Evolutionary conservation across 1,284 basidiomycete species (phyloP).

Genomic region (Exobasidium rhododendri): DNA sequence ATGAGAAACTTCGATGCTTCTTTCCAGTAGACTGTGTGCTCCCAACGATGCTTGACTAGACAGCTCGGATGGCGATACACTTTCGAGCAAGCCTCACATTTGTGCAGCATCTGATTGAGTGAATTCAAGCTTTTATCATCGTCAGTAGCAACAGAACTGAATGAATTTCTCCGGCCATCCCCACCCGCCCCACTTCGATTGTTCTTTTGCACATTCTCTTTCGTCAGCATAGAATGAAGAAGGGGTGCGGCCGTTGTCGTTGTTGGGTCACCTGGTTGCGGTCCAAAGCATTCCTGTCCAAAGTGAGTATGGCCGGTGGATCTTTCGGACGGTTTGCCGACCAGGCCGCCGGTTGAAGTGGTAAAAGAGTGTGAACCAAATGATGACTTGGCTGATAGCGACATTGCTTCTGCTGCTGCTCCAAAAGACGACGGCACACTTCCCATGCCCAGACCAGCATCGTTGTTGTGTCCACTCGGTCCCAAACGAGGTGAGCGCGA

Average conservation of each 20-base stretch:
- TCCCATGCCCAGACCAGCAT: conserved; percentile 11
- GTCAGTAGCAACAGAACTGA: conserved; percentile 53
- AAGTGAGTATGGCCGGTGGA: conserved; percentile 42
- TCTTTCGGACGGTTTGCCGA: conserved; percentile 7
- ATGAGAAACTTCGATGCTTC: conserved; percentile 89
- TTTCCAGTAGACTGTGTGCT: conserved; percentile 94
- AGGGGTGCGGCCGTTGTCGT: conserved; percentile 33
- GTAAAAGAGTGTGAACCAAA: conserved; percentile 1
- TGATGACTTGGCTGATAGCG: conserved; percentile 15
- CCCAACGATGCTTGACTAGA: conserved; percentile 94
- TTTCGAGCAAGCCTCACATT: conserved; percentile 74
- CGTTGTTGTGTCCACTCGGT: conserved; percentile 13
- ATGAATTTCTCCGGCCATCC: conserved; percentile 48
- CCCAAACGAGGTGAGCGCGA: conserved; percentile 21
- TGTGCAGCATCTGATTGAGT: conserved; percentile 62
- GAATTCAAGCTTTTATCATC: conserved; percentile 54
- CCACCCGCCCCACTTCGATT: conserved; percentile 38
- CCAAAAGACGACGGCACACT: conserved; percentile 46
- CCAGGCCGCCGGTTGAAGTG: neutral
- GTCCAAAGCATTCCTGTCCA: conserved; percentile 45
- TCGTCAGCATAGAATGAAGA: conserved; percentile 57
- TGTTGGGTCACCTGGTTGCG: conserved; percentile 34
- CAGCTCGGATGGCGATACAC: conserved; percentile 92
- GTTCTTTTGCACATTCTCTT: conserved; percentile 26
- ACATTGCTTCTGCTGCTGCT: conserved; percentile 47